Evolutionary conservation across 352 stramenopile genomes (phyloP), one percentile per base, ranked within the genome.

Genomic region (Phytophthora quininea): DNA sequence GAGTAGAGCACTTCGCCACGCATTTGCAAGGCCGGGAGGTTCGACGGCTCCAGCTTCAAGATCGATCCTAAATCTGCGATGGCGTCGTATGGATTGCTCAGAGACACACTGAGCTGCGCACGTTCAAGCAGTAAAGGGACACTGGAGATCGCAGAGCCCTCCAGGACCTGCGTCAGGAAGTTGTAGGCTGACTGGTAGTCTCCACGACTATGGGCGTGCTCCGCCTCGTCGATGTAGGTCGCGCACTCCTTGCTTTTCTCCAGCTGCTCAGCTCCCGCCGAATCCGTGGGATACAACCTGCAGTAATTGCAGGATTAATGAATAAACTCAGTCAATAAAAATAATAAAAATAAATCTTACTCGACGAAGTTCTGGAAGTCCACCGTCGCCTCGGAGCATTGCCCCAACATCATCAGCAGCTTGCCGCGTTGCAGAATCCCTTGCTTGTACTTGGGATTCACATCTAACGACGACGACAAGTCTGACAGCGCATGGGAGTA

Each of bases 391-490:
- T 91, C 82, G 2, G 59, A 60, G 49, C 86, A 94, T 49, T 92
- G 76, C 8, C 86, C 86, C 40, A 92, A 59, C 82, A 94, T 94
- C 66, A 94, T 76, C n/a, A 89, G 67, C 12, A 94, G 73, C 67
- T 89, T 89, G 66, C 86, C 86, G 32, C 86, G 86, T 62, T 94
- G 86, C 46, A 88, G 55, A 29, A 90, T 76, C 3, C 84, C 86
- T 66, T 94, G 86, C 48, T 91, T 94, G 70, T 91, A 94, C 59
- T 70, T 88, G 38, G 86, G 86, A 50, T 94, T 94, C 50, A 92
- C 77, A 0, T 84, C 67, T 11, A 94, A 69, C 31, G 86, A 89
- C 33, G 80, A 84, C 45, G 82, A 89, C 30, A 94, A 37, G 62
- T 94, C 86, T 6, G 77, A 80, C 32, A 94, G 64, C 8, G 86